A percentile compares a stretch with the other conserved stretches of the same genome.
Evolutionary conservation across 371 early-diverging fungal species (phyloP).

Genomic region (Mucor racemosus): DNA sequence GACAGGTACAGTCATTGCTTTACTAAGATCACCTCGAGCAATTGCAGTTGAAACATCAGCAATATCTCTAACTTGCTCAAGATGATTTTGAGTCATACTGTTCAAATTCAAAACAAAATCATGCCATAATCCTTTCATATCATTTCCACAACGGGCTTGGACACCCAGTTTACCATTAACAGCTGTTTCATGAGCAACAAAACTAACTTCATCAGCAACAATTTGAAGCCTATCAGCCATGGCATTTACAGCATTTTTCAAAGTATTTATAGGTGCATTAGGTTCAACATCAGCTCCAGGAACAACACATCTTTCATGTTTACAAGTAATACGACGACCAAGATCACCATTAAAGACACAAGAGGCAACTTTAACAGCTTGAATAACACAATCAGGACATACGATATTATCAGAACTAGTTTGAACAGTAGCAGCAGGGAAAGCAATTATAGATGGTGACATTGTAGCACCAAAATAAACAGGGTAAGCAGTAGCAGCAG

Average conservation of each 20-base stretch:
- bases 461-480: slow-evolving; percentile 38
- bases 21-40: slow-evolving; percentile 68
- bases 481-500: slow-evolving; percentile 40
- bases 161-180: slow-evolving; percentile 70
- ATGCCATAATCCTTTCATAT: slow-evolving; percentile 69
- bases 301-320: slow-evolving; percentile 39
- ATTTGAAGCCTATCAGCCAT: slow-evolving; percentile 67
- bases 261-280: slow-evolving; percentile 34
- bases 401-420: slow-evolving; percentile 43
- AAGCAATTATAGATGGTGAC: slow-evolving; percentile 31
- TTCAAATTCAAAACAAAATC: slow-evolving; percentile 74
- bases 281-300: slow-evolving; percentile 33
- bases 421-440: slow-evolving; percentile 34
- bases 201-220: slow-evolving; percentile 61
- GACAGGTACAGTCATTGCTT: slow-evolving; percentile 61
- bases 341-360: slow-evolving; percentile 57
- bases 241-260: slow-evolving; percentile 65
- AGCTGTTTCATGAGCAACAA: slow-evolving; percentile 65
- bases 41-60: slow-evolving; percentile 70
- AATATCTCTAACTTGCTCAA: slow-evolving; percentile 72
- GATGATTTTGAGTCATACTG: slow-evolving; percentile 66
- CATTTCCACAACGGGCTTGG: slow-evolving; percentile 51
- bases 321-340: slow-evolving; percentile 48
- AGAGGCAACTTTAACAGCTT: slow-evolving; percentile 55
- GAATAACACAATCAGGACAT: slow-evolving; percentile 51